Base-by-base conservation (phyloP, 768 basidiomycete genomes). In the Lactarius hengduanensis region DNA sequence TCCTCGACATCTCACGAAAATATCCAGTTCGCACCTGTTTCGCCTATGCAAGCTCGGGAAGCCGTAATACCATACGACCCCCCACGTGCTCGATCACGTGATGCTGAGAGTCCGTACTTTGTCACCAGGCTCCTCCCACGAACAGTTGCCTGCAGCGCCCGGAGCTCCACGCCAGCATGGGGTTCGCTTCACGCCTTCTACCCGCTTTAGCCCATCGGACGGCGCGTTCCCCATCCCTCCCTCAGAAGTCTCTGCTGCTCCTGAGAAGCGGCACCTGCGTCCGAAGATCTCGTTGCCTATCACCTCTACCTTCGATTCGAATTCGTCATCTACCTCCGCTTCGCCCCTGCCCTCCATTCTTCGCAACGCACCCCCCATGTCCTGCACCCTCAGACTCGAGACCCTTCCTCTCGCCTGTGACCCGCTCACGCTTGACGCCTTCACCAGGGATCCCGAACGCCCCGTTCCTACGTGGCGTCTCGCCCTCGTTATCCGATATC, bases 131-230 rank as follows among this genome's bases (percentile, higher is more conserved):
- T 34, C 28, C 26, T 30, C 36, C 20, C 41, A 30, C 9, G 61
- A 66, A 16, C 61, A 57, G 18, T 9, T 45, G 1, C 30, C 59
- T 8, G 18, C 22, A 4, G 61, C 62, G 15, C 38, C 62, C 11
- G 59, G 30, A 45, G 47, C 45, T 40, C 26, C 20, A n/a, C 62
- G 53, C 28, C 34, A 22, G 4, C 34, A 63, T 4, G 59, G 54
- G 10, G 61, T 69, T 32, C 68, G 70, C 45, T 70, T 69, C 59
- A 57, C 66, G 8, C 64, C 68, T 36, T 69, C 68, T n/a, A 61
- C 58, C 6, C 68, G 55, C 2, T 61, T 69, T 28, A 57, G 55
- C 28, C 56, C 63, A 2, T 55, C 67, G 26, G 60, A 62, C 15
- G 22, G 9, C 41, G 55, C 18, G 15, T 55, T 63, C 16, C 32